These are phyloP conservation scores for Pichia inconspicua DNA, from an alignment of 1,139 yeast genomes.

Conservation along the genomic window DNA sequence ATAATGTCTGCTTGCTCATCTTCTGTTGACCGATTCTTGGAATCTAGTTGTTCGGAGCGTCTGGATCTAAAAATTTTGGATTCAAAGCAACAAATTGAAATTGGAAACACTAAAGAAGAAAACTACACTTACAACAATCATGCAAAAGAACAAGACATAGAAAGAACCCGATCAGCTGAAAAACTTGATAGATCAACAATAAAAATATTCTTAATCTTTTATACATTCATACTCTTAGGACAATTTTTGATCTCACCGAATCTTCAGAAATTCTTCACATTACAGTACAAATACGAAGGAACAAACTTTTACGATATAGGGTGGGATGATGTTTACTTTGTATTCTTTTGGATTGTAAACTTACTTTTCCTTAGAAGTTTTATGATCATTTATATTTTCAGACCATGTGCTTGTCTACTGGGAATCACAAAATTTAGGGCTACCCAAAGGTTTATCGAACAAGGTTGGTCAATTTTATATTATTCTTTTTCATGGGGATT, in stretches of 20 bases:
- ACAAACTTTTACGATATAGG: constrained; percentile 43
- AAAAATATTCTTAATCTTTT: constrained; percentile 15
- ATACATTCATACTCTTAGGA: constrained; percentile 12
- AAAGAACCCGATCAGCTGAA: constrained; percentile 10
- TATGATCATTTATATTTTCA: constrained; percentile 49
- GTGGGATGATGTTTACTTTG: constrained; percentile 47
- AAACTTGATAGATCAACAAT: constrained; percentile 16
- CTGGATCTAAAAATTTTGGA: constrained; percentile 2
- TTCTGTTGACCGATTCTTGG: constrained; percentile 3
- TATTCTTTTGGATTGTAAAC: constrained; percentile 47
- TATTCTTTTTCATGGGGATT: constrained; percentile 46
- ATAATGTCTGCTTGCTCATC: constrained; percentile 1
- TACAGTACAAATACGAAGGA: constrained; percentile 39
- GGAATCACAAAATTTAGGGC: constrained; percentile 46
- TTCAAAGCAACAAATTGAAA: neutral
- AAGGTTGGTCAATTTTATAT: constrained; percentile 71
- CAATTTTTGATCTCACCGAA: constrained; percentile 12
- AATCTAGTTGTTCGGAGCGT: neutral
- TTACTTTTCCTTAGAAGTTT: constrained; percentile 55
- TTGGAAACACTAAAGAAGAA: neutral
- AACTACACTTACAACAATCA: neutral
- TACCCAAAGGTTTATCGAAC: constrained; percentile 71
- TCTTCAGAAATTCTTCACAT: constrained; percentile 36
- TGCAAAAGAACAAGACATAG: neutral
- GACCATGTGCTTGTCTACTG: constrained; percentile 48